These are phyloP conservation scores for Penicillium soppii DNA, from an alignment of 495 filamentous ascomycete species.

Conservation along the genomic window DNA sequence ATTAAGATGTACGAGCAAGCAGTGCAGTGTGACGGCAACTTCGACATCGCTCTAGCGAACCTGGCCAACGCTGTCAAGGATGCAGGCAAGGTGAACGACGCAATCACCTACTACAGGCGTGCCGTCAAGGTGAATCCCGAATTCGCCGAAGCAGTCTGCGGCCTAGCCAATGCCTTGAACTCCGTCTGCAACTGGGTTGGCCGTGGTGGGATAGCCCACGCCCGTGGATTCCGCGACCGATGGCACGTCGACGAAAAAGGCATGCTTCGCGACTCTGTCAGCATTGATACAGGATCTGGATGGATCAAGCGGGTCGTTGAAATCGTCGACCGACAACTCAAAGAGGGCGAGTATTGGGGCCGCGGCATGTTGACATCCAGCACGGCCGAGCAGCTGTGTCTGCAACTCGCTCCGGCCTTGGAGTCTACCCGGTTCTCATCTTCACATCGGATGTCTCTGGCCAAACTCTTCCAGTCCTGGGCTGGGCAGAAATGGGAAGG, in stretches of 20 bases:
- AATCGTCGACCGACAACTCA: constrained; percentile 88
- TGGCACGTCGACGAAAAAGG: constrained; percentile 93
- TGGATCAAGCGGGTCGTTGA: constrained; percentile 96
- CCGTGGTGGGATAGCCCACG: constrained; percentile 77
- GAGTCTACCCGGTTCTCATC: constrained; percentile 29
- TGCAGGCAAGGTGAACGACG: constrained; percentile 86
- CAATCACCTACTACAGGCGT: constrained; percentile 86
- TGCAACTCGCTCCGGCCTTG: constrained; percentile 41
- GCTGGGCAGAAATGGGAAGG: constrained; percentile 81
- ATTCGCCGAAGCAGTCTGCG: constrained; percentile 96
- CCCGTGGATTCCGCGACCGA: constrained; percentile 72
- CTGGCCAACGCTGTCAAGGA: constrained; percentile 98
- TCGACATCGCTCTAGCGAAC: constrained; percentile 97
- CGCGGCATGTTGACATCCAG: constrained; percentile 63
- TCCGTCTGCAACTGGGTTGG: constrained; percentile 96
- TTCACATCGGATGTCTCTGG: constrained; percentile 35
- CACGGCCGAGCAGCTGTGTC: constrained; percentile 50
- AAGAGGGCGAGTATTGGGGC: constrained; percentile 87
- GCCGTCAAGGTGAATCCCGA: constrained; percentile 90
- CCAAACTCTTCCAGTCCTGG: constrained; percentile 63
- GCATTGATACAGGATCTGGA: constrained; percentile 60
- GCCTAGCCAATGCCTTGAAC: constrained; percentile 91
- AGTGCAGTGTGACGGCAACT: constrained; percentile 84
- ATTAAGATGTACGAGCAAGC: constrained; percentile 98
- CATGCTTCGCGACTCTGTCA: constrained; percentile 74